phyloP scores from a whole-genome alignment of 2,329 filamentous ascomycete species.

The Pyrenophora teres region DNA sequence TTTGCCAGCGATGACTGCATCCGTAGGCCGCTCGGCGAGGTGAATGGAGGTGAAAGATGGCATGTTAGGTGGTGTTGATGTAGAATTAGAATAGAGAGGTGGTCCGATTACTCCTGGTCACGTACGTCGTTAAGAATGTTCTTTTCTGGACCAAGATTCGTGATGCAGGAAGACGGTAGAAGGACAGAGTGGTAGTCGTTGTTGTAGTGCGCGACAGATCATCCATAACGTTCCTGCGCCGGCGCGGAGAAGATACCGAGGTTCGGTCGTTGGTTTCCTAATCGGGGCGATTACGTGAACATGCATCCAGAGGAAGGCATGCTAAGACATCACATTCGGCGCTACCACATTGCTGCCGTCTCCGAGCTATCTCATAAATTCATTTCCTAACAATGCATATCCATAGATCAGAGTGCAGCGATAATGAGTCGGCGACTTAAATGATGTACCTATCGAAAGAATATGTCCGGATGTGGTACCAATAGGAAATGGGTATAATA shows the following conservation, averaged over 20 bases:
- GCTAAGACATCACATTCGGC: neutral
- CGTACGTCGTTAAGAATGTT: neutral
- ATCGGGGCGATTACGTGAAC: conserved; percentile 13
- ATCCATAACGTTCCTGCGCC: conserved; percentile 13
- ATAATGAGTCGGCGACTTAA: too few species aligned
- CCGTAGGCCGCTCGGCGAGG: conserved; percentile 67
- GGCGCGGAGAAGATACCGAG: conserved; percentile 32
- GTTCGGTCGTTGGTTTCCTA: conserved; percentile 21
- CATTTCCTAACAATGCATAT: too few species aligned
- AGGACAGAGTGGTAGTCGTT: neutral
- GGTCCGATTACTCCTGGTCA: too few species aligned
- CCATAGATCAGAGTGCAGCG: too few species aligned
- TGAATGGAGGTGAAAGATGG: conserved; percentile 56
- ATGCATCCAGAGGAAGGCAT: neutral
- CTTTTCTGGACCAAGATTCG: neutral
- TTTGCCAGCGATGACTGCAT: conserved; percentile 65
- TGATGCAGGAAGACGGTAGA: neutral
- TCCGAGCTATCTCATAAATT: too few species aligned
- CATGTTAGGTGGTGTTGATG: conserved; percentile 22
- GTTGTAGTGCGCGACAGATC: conserved; percentile 20
- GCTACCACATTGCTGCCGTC: neutral
- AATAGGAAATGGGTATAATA: too few species aligned
- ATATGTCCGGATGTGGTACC: too few species aligned
- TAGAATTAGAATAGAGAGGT: neutral
- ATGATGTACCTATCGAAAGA: too few species aligned